These are phyloP conservation scores for Serendipita sp. DNA, from an alignment of 768 basidiomycete species.

Conservation along the genomic window DNA sequence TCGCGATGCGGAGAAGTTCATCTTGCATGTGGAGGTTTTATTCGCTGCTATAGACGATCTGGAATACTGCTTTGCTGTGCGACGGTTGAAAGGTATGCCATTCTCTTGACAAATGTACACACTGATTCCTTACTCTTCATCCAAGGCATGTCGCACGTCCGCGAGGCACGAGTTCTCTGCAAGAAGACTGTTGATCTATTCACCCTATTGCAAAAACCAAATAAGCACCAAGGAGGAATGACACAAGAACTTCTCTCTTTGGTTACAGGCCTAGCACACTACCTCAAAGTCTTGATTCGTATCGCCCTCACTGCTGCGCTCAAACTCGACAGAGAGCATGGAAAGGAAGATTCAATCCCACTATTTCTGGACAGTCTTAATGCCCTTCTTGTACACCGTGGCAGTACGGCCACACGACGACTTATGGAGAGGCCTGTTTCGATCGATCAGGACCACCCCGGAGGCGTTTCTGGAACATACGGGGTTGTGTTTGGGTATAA, in stretches of 20 bases:
- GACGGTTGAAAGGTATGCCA: conserved; percentile 67
- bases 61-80: conserved; percentile 66
- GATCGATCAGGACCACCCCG: conserved; percentile 14
- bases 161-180: conserved; percentile 96
- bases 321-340: conserved; percentile 84
- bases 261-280: conserved; percentile 97
- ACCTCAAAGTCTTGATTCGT: conserved; percentile 97
- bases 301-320: conserved; percentile 92
- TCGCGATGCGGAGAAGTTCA: conserved; percentile 96
- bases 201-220: conserved; percentile 70
- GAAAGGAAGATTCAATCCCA: conserved; percentile 64
- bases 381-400: conserved; percentile 71
- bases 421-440: conserved; percentile 26
- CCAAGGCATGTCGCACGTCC: conserved; percentile 93
- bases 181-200: conserved; percentile 98
- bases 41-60: conserved; percentile 96
- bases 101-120: neutral
- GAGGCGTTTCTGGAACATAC: conserved; percentile 58
- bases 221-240: conserved; percentile 82
- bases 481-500: conserved; percentile 86
- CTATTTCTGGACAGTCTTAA: conserved; percentile 88
- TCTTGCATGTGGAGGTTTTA: conserved; percentile 91
- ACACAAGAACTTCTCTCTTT: conserved; percentile 92
- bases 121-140: neutral
- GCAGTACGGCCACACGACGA: conserved; percentile 59